Percentiles rank a stretch among this genome's conserved stretches.
Evolutionary conservation across 768 basidiomycete species (phyloP).

Genomic region (Russula virescens): DNA sequence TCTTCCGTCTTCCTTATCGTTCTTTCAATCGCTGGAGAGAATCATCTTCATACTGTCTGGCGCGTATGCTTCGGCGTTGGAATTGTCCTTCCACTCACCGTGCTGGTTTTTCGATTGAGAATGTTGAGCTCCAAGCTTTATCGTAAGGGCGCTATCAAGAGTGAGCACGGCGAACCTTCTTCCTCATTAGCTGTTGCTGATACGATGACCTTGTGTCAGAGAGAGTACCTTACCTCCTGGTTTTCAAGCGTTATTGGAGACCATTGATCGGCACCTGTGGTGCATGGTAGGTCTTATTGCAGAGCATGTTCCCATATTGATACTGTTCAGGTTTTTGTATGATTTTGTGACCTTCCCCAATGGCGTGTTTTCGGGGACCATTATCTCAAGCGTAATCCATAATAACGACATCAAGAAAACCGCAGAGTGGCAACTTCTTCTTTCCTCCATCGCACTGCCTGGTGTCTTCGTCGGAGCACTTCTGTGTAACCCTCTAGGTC

Average conservation of each 20-base stretch:
- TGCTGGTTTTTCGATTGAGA: slow-evolving; percentile 65
- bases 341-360: slow-evolving; percentile 70
- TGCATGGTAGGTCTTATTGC: slow-evolving; percentile 47
- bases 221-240: slow-evolving; percentile 55
- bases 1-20: slow-evolving; percentile 63
- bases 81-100: slow-evolving; percentile 54
- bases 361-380: slow-evolving; percentile 61
- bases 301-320: background rate
- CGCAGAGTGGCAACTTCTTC: slow-evolving; percentile 66
- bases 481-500: slow-evolving; percentile 49
- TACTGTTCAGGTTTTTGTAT: slow-evolving; percentile 52
- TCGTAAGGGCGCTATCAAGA: slow-evolving; percentile 58
- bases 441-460: slow-evolving; percentile 56
- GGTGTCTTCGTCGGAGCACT: slow-evolving; percentile 38
- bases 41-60: slow-evolving; percentile 61
- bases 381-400: slow-evolving; percentile 61
- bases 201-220: slow-evolving; percentile 29
- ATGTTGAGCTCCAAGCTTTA: slow-evolving; percentile 68
- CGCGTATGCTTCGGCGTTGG: slow-evolving; percentile 62
- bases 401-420: slow-evolving; percentile 49
- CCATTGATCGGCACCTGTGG: slow-evolving; percentile 65
- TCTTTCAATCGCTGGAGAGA: slow-evolving; percentile 56
- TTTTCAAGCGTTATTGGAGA: slow-evolving; percentile 60
- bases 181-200: background rate
- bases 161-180: slow-evolving; percentile 32